Evolutionary conservation across 1,284 basidiomycete genomes (phyloP).

Genomic region (Naganishia sp.): DNA sequence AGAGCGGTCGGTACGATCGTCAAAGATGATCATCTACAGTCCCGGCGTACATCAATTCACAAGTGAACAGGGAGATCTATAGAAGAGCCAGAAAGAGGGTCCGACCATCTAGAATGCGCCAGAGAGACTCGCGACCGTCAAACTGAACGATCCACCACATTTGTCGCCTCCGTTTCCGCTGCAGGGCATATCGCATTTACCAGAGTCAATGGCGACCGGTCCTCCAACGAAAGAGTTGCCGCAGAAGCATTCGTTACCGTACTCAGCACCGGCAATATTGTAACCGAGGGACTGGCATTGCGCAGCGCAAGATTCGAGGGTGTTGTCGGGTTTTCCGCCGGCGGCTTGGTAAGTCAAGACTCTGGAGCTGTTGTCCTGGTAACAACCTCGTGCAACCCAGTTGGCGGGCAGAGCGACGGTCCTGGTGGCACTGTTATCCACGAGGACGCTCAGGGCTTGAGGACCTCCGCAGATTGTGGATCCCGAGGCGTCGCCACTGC

Average conservation of each 20-base stretch:
- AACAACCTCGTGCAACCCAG: constrained; percentile 13
- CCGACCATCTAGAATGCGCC: too few relatives aligned
- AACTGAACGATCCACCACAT: constrained; percentile 2
- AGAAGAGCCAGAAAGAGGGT: too few relatives aligned
- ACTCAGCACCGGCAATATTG: constrained; percentile 31
- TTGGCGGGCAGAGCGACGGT: constrained; percentile 14
- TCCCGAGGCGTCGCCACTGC: neutral
- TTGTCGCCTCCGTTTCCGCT: neutral
- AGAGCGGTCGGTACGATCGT: too few relatives aligned
- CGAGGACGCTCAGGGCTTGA: neutral
- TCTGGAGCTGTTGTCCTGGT: constrained; percentile 20
- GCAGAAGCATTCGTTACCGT: constrained; percentile 31
- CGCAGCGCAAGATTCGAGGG: constrained; percentile 36
- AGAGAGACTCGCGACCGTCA: neutral
- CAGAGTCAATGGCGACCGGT: constrained; percentile 13
- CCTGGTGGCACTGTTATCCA: neutral
- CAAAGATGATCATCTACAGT: too few relatives aligned
- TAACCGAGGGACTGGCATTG: constrained; percentile 37
- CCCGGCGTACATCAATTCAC: too few relatives aligned
- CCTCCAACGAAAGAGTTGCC: constrained; percentile 24
- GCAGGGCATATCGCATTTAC: neutral
- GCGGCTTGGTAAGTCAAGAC: constrained; percentile 13
- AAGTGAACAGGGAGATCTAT: too few relatives aligned
- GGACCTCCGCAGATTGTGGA: constrained; percentile 2
- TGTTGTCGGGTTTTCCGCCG: constrained; percentile 32